Conservation (phyloP, 768 basidiomycete species). For the Lentinula detonsa region DNA sequence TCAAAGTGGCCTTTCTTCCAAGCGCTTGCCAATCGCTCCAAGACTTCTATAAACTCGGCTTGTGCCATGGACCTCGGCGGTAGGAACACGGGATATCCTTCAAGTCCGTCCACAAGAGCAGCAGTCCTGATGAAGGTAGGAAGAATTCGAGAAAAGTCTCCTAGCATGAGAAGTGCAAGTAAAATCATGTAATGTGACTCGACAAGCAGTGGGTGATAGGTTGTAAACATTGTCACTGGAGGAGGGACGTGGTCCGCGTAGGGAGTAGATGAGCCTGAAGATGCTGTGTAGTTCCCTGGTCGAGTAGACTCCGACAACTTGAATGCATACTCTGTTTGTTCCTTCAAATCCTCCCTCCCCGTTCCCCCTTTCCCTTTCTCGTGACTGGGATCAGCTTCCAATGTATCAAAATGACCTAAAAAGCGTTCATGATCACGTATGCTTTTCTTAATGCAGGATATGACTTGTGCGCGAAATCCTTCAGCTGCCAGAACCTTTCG, state of each 20-base stretch:
- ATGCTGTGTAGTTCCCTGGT: slow-evolving; percentile 42
- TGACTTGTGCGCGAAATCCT: slow-evolving; percentile 55
- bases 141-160: slow-evolving; percentile 59
- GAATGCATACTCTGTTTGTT: slow-evolving; percentile 62
- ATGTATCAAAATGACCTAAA: slow-evolving; percentile 73
- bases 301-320: slow-evolving; percentile 61
- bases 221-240: slow-evolving; percentile 65
- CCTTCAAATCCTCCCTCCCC: slow-evolving; percentile 33
- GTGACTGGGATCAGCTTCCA: slow-evolving; percentile 31
- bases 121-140: slow-evolving; percentile 63
- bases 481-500: slow-evolving; percentile 48
- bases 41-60: slow-evolving; percentile 81
- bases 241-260: slow-evolving; percentile 28
- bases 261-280: slow-evolving; percentile 12
- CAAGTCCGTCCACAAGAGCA: slow-evolving; percentile 69
- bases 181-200: slow-evolving; percentile 83
- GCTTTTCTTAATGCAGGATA: slow-evolving; percentile 58
- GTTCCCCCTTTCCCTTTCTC: slow-evolving; percentile 15
- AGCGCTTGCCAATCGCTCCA: slow-evolving; percentile 73
- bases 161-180: slow-evolving; percentile 70
- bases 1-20: slow-evolving; percentile 52
- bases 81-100: slow-evolving; percentile 85
- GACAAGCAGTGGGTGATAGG: slow-evolving; percentile 86
- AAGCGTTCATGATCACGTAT: slow-evolving; percentile 85
- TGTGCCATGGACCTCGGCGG: slow-evolving; percentile 87